Evolutionary conservation across 2,329 filamentous ascomycete species (phyloP).

Genomic region (Endoconidiophora laricicola): DNA sequence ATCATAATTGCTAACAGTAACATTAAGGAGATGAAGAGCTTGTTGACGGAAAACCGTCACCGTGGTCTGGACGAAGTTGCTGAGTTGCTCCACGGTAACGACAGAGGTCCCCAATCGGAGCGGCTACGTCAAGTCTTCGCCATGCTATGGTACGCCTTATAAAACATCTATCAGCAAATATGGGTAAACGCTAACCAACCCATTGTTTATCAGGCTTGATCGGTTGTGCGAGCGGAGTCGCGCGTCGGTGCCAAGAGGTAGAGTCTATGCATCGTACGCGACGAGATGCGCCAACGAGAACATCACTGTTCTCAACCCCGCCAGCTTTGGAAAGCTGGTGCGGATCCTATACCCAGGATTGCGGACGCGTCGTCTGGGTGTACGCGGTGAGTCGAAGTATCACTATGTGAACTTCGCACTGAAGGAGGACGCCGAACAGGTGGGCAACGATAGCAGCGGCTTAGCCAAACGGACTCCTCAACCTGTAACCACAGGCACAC

Average conservation of each 20-base stretch:
- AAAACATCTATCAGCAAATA: not conserved
- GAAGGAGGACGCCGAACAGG: constrained; percentile 29
- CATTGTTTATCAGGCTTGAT: constrained; percentile 43
- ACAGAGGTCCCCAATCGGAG: constrained; percentile 66
- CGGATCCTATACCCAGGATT: constrained; percentile 91
- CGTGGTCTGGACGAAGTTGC: constrained; percentile 56
- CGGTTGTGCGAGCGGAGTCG: constrained; percentile 57
- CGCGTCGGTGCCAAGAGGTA: constrained; percentile 75
- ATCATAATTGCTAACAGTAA: not conserved
- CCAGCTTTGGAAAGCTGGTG: constrained; percentile 93
- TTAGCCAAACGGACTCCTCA: not conserved
- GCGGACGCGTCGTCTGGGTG: constrained; percentile 78
- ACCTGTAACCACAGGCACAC: not conserved
- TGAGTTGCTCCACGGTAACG: constrained; percentile 58
- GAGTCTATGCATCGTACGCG: constrained; percentile 92
- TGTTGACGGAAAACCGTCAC: constrained; percentile 53
- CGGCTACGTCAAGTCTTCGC: constrained; percentile 74
- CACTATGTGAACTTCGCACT: constrained; percentile 65
- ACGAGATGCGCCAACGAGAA: constrained; percentile 82
- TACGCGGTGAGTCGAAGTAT: constrained; percentile 94
- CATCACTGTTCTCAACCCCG: constrained; percentile 88
- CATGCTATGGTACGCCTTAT: constrained; percentile 60
- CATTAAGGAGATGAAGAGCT: constrained; percentile 48
- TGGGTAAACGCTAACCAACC: constrained; percentile 11
- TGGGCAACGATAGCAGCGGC: constrained; percentile 5